Evolutionary conservation across 108 stramenopile species (phyloP).

Genomic region (Nitzschia putrida): DNA sequence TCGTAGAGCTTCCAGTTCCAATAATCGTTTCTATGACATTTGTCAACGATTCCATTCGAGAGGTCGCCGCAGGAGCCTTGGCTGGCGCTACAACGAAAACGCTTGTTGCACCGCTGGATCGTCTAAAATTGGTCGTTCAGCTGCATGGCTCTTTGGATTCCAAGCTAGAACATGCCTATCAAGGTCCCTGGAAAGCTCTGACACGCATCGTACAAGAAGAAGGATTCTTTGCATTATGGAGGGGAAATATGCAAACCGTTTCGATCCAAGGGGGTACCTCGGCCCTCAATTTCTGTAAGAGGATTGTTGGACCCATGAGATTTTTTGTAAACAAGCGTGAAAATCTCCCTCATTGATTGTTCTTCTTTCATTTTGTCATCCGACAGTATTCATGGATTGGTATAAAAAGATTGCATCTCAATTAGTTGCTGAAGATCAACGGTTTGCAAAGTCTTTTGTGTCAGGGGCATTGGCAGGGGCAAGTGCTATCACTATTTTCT

Average conservation of each 20-base stretch:
- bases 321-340: no score
- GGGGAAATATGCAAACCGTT: slow-evolving; percentile 71
- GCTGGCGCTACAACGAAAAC: slow-evolving; percentile 85
- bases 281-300: slow-evolving; percentile 57
- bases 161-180: neutral
- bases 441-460: slow-evolving; percentile 63
- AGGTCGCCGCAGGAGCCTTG: slow-evolving; percentile 50
- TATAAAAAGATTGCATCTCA: slow-evolving; percentile 50
- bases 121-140: slow-evolving; percentile 93
- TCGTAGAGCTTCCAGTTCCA: no score
- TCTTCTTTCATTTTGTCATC: neutral
- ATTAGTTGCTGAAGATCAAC: slow-evolving; percentile 31
- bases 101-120: slow-evolving; percentile 91
- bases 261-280: slow-evolving; percentile 63
- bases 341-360: no score
- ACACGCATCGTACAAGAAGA: slow-evolving; percentile 47
- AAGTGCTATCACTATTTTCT: slow-evolving; percentile 87
- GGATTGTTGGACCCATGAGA: no score
- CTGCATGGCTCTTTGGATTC: slow-evolving; percentile 50
- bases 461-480: slow-evolving; percentile 90
- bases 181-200: slow-evolving; percentile 46
- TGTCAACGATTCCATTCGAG: slow-evolving; percentile 22
- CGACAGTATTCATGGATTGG: slow-evolving; percentile 57
- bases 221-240: slow-evolving; percentile 70
- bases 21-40: no score